Base-by-base conservation (phyloP, 2,329 filamentous ascomycete genomes). In the Zymoseptoria tritici region DNA sequence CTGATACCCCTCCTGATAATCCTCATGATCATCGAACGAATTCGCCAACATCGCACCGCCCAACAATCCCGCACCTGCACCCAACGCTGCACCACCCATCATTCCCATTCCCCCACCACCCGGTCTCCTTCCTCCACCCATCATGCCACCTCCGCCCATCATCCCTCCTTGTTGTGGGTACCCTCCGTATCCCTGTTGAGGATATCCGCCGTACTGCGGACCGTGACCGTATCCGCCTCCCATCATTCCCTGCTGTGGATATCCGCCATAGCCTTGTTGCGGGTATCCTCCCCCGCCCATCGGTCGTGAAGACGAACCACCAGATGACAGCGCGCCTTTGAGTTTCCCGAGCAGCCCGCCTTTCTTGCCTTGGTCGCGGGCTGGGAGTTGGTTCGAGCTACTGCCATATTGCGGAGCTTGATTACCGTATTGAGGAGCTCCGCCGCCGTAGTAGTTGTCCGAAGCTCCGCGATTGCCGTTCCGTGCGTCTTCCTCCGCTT, bases 401-500 rank as follows among this genome's bases (percentile, higher is more conserved):
- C n/a, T 58, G 49, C 42, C 57, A 42, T 19, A 53, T 16, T 52
- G 50, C 50, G 52, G 52, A n/a, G 56, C 20, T 46, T 62, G 59
- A 22, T 62, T 58, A 1, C 62, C 64, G 21, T 67, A 66, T 2
- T 60, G 49, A 24, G 57, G 46, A 67, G 52, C 9, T 54, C 4
- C 55, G 51, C 29, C 58, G 53, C 64, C 67, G 70, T 84, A 84
- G 66, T 80, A 84, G 50, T 73, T 71, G 54, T 78, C 73, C n/a
- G 77, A 70, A 2, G 77, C 74, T 26, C 79, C 79, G 68, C 69
- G 68, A 64, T 67, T 71, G 57, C 55, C 57, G 19, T 56, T 26
- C 11, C 84, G 83, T 5, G 85, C 84, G 64, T 96, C 82, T 74
- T 96, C 91, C 74, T 96, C 89, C 52, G 88, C 88, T 73, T 96